phyloP scores from a whole-genome alignment of 1,284 basidiomycete species.

The Cutaneotrichosporon mucoides region DNA sequence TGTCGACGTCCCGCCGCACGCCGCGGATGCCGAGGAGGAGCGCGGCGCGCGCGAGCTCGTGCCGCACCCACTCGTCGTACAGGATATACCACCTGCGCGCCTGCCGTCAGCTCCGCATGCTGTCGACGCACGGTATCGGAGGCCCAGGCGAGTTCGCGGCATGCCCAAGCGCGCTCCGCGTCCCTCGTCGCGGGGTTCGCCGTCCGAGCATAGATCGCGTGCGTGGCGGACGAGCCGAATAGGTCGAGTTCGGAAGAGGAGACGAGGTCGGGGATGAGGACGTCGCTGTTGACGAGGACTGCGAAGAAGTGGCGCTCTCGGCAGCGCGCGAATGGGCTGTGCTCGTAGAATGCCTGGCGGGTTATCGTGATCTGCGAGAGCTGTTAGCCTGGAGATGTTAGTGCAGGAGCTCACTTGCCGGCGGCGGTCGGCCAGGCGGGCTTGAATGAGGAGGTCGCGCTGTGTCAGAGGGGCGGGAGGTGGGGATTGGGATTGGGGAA shows the following conservation, averaged over 20 bases:
- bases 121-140: neutral
- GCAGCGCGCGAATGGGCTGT: neutral
- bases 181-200: neutral
- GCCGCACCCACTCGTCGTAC: constrained; percentile 1
- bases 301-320: neutral
- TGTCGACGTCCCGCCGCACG: neutral
- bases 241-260: neutral
- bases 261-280: neutral
- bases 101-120: neutral
- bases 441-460: neutral
- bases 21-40: neutral
- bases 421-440: neutral
- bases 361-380: neutral
- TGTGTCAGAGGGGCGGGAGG: neutral
- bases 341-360: neutral
- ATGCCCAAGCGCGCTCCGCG: neutral
- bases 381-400: neutral
- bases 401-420: neutral
- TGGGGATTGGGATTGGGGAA: neutral
- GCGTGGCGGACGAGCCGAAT: neutral
- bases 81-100: neutral
- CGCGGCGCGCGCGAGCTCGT: neutral
- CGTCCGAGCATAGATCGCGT: neutral
- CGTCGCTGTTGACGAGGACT: neutral
- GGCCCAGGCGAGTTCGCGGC: neutral